phyloP scores from a whole-genome alignment of 1,284 basidiomycete genomes.

The Naganishia sp. region DNA sequence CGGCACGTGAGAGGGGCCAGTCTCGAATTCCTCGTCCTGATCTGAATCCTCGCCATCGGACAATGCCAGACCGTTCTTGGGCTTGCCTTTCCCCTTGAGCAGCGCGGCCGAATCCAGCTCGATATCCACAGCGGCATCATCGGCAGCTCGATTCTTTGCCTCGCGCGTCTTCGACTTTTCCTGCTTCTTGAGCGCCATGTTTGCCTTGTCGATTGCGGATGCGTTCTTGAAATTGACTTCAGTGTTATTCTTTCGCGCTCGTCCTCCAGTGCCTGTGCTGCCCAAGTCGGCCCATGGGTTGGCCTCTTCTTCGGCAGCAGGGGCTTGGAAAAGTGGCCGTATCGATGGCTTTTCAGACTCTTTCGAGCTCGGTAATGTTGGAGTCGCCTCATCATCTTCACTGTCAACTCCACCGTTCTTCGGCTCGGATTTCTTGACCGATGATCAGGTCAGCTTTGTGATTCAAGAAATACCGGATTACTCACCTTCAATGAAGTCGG shows the following conservation, averaged over 20 bases:
- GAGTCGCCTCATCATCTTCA: conserved; percentile 7
- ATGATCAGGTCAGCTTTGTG: too few relatives aligned
- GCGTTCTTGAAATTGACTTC: conserved; percentile 65
- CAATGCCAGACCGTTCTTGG: conserved; percentile 32
- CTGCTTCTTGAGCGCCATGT: conserved; percentile 65
- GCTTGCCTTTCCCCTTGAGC: conserved; percentile 27
- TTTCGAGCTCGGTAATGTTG: conserved; percentile 1
- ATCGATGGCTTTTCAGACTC: conserved; percentile 24
- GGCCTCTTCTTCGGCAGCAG: conserved; percentile 39
- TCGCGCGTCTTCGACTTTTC: conserved; percentile 58
- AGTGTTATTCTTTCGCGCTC: conserved; percentile 68
- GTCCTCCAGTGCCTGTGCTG: conserved; percentile 46
- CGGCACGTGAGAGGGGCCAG: conserved; percentile 52
- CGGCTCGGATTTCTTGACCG: too few relatives aligned
- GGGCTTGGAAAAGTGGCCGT: conserved; percentile 29
- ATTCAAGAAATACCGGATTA: too few relatives aligned
- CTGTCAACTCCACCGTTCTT: background rate
- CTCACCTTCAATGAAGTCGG: conserved; percentile 26
- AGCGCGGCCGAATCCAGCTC: conserved; percentile 57
- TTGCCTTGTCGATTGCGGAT: conserved; percentile 50
- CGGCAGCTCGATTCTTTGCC: conserved; percentile 61
- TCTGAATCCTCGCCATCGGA: conserved; percentile 66
- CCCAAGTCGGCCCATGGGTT: conserved; percentile 73
- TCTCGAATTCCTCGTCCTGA: conserved; percentile 55
- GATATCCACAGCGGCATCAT: conserved; percentile 79